Evolutionary conservation across 371 early-diverging fungal genomes (phyloP), one percentile per base, ranked within the genome.

Genomic region (Mortierella sp.): DNA sequence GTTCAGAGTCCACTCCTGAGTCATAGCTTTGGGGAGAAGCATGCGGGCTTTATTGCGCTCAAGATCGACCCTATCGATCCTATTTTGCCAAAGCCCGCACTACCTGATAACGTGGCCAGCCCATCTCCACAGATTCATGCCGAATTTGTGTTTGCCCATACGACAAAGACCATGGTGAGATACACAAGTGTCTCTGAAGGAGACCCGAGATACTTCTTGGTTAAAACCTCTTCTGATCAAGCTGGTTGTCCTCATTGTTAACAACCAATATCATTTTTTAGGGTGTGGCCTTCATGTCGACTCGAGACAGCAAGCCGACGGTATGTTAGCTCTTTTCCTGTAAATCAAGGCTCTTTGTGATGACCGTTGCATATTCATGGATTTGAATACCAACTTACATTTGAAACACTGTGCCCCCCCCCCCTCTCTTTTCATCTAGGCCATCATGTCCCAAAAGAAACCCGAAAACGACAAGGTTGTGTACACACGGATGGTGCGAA

Each of bases 91-190:
- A 29, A 30, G 19, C 5, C 26, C 43, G 44, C 46, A 28, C 16
- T 3, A 26, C n/a, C 11, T 16, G 19, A 66, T 3, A 3, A 58
- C 15, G 56, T 15, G 50, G n/a, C 37, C 25, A 26, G 43, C 18
- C 26, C n/a, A 61, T 57, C 9, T 6, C 19, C 52, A 14, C 68
- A 30, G 44, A 53, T 48, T 19, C 83, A 82, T 50, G 64, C 83
- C 5, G 90, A 90, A 37, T 84, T 88, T 66, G 84, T 86, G 77
- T 88, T 83, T 71, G 87, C 83, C 2, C 88, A 87, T 70, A 83
- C 84, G 1, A 88, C 90, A 4, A 72, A 82, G 18, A 88, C 86
- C 30, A 90, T 90, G 90, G 89, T 89, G 82, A 50, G 37, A 37
- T n/a, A n/a, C n/a, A n/a, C n/a, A n/a, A 9, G 9, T 37, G 37